Evolutionary conservation across 495 filamentous ascomycete genomes (phyloP), one percentile per base, ranked within the genome.

Genomic region (Penicillium cataractarum): DNA sequence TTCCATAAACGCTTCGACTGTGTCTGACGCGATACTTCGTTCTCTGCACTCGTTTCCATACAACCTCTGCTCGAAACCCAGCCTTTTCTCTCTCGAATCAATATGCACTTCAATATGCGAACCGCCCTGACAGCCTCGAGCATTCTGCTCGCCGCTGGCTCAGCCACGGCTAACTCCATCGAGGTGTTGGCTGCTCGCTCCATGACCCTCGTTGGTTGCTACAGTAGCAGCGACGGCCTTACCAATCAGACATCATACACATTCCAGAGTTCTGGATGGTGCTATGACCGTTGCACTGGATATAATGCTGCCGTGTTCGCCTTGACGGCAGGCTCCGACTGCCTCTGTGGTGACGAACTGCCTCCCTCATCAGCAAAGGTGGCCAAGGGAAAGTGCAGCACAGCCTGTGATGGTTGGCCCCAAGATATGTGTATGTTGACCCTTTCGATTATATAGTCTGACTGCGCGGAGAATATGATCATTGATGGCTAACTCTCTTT

Each of bases 191-290:
- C 24, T 42, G 46, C 56, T 32, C 70, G 70, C 26, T 51, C 59
- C n/a, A 6, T 61, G 35, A 66, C 57, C 3, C 64, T 63, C 13
- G 59, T 75, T 31, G 81, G 78, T 29, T 78, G 77, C 58, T 77
- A 74, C 61, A 71, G 61, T 39, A 68, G 48, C 67, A 76, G 46
- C 61, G 79, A 63, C 73, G 78, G 29, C 55, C 71, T 54, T 19
- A n/a, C 29, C 26, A 60, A 55, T 21, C 39, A 49, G 31, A 63
- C 31, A 12, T 24, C 40, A 22, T 84, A 74, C 21, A 76, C 65
- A 50, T 85, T 75, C 31, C 83, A 85, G 55, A 82, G 80, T 71
- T 70, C 75, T 27, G 78, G 79, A 64, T 82, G 82, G 62, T 85
- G 83, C 58, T 69, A 76, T 37, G 55, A 76, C 42, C 60, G 65